A percentile compares a stretch with the other conserved stretches of the same genome.
Evolutionary conservation across 2,329 filamentous ascomycete genomes (phyloP).

Genomic region (Fusarium xylarioides): DNA sequence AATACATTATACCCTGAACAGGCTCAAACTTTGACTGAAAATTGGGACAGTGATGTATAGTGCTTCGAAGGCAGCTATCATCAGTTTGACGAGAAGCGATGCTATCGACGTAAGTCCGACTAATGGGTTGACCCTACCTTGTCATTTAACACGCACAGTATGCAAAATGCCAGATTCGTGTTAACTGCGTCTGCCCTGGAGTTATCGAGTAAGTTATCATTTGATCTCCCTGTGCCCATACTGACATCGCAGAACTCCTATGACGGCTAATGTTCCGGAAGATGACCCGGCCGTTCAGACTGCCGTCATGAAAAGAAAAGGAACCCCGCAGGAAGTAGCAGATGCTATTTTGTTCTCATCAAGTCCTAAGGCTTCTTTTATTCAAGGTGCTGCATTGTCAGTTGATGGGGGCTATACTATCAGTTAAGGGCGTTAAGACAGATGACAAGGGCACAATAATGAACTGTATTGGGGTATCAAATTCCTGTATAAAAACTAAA

Average conservation of each 20-base stretch:
- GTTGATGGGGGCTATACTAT: slow-evolving; percentile 58
- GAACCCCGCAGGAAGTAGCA: slow-evolving; percentile 56
- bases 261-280: slow-evolving; percentile 52
- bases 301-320: slow-evolving; percentile 51
- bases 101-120: slow-evolving; percentile 52
- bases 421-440: background rate
- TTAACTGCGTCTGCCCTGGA: slow-evolving; percentile 58
- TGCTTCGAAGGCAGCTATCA: slow-evolving; percentile 54
- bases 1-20: background rate
- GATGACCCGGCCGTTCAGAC: slow-evolving; percentile 46
- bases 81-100: slow-evolving; percentile 57
- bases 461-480: slow-evolving; percentile 41
- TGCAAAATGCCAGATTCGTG: slow-evolving; percentile 54
- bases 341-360: slow-evolving; percentile 57
- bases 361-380: slow-evolving; percentile 56
- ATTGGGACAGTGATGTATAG: slow-evolving; percentile 49
- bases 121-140: background rate
- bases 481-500: slow-evolving; percentile 16
- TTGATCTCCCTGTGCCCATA: too few relatives aligned
- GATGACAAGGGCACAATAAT: background rate
- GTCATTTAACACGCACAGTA: slow-evolving; percentile 45
- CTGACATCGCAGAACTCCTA: slow-evolving; percentile 48
- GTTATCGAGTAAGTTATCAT: slow-evolving; percentile 49
- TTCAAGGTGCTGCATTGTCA: slow-evolving; percentile 54
- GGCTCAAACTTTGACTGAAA: background rate